Conservation (phyloP, 1,284 basidiomycete genomes). For the Dichomitus squalens region DNA sequence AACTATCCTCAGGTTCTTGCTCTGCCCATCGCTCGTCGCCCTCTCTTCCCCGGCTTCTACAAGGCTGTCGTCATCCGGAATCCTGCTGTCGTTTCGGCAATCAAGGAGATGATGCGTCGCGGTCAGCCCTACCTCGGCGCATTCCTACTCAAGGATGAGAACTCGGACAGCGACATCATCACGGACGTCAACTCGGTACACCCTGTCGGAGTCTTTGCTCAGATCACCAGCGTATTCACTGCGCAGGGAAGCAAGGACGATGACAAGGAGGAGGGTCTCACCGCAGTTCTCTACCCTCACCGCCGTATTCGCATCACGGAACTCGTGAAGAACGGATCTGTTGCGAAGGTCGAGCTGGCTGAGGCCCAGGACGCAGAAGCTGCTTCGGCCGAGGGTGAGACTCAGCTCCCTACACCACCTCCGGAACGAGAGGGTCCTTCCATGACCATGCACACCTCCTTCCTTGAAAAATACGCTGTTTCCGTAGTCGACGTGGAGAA, state of each 20-base stretch:
- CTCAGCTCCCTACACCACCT: constrained; percentile 42
- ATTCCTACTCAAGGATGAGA: constrained; percentile 95
- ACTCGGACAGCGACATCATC: constrained; percentile 92
- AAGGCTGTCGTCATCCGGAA: constrained; percentile 94
- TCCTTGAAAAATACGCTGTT: constrained; percentile 88
- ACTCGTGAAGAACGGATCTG: constrained; percentile 65
- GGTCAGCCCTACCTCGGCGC: constrained; percentile 98
- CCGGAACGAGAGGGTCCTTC: constrained; percentile 33
- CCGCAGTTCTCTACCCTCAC: constrained; percentile 95
- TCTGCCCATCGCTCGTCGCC: constrained; percentile 93
- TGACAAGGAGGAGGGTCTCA: constrained; percentile 84
- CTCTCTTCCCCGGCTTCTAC: constrained; percentile 98
- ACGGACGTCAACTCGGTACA: constrained; percentile 89
- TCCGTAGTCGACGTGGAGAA: constrained; percentile 94
- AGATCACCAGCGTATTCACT: constrained; percentile 92
- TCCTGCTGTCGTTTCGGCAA: constrained; percentile 89
- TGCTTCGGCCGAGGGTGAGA: constrained; percentile 13
- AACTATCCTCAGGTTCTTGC: constrained; percentile 94
- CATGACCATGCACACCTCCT: constrained; percentile 73
- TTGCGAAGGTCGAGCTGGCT: constrained; percentile 51
- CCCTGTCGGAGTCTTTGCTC: constrained; percentile 94
- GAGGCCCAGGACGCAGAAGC: constrained; percentile 44
- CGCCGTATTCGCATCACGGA: constrained; percentile 91
- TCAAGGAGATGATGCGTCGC: constrained; percentile 95
- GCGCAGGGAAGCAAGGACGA: constrained; percentile 55